A percentile compares a stretch with the other conserved stretches of the same genome.
phyloP scores from a whole-genome alignment of 1,139 yeast species.

The Arxiozyma bovina region DNA sequence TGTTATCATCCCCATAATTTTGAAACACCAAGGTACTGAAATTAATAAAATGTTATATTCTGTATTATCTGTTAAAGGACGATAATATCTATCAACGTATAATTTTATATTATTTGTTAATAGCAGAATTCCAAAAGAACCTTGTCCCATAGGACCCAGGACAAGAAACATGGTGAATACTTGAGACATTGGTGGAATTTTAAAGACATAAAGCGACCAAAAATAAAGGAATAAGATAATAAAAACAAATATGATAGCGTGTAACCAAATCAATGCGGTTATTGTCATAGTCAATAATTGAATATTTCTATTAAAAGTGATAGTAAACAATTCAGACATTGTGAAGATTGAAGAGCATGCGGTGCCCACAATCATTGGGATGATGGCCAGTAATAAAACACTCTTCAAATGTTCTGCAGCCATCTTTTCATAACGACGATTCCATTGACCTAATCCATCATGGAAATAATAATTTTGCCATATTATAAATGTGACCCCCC shows the following conservation, averaged over 20 bases:
- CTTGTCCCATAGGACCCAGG: constrained; percentile 73
- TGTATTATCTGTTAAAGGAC: background rate
- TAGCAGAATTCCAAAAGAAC: constrained; percentile 56
- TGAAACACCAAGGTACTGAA: background rate
- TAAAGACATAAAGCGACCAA: constrained; percentile 48
- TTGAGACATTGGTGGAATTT: constrained; percentile 43
- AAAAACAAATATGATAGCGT: constrained; percentile 55
- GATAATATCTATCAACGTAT: background rate
- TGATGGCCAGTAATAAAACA: constrained; percentile 51
- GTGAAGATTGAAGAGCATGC: constrained; percentile 53
- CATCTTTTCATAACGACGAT: constrained; percentile 17
- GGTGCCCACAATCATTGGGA: constrained; percentile 65
- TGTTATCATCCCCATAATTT: constrained; percentile 27
- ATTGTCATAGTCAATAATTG: constrained; percentile 40
- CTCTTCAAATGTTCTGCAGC: constrained; percentile 16
- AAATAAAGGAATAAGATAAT: constrained; percentile 48
- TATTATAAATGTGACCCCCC: constrained; percentile 43
- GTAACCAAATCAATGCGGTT: constrained; percentile 53
- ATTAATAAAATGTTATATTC: too few relatives aligned
- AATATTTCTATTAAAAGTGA: constrained; percentile 30
- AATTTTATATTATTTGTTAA: constrained; percentile 39
- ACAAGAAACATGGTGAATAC: constrained; percentile 53
- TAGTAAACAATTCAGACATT: constrained; percentile 37
- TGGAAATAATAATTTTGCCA: constrained; percentile 30
- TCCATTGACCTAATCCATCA: constrained; percentile 3